These are phyloP conservation scores for Mrakia blollopis DNA, from an alignment of 768 basidiomycete species.

Conservation along the genomic window DNA sequence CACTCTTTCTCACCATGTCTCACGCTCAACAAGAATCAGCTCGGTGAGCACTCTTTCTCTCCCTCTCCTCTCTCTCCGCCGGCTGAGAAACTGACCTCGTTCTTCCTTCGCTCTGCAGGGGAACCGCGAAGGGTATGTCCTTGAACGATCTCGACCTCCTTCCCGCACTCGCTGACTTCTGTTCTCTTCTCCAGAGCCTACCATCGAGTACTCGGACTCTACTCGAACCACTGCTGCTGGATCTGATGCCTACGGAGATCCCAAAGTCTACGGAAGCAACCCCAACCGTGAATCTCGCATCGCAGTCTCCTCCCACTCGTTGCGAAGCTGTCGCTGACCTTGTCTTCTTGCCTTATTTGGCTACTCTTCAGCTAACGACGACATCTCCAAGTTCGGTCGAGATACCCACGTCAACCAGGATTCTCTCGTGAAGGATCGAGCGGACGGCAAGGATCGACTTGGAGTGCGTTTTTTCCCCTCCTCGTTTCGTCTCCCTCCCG, in stretches of 20 bases:
- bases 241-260: background rate
- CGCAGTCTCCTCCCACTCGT: background rate
- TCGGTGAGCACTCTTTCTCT: background rate
- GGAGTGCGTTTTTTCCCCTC: background rate
- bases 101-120: background rate
- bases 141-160: background rate
- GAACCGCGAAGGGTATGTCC: constrained; percentile 2
- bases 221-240: constrained; percentile 3
- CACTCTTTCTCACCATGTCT: background rate
- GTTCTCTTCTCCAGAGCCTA: background rate
- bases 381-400: constrained; percentile 6
- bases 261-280: constrained; percentile 10
- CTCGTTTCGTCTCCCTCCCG: background rate
- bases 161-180: background rate
- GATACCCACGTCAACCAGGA: constrained; percentile 12
- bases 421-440: constrained; percentile 12
- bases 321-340: background rate
- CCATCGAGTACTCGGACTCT: constrained; percentile 14
- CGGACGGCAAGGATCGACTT: constrained; percentile 14
- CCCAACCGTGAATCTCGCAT: background rate
- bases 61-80: too few species aligned
- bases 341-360: background rate
- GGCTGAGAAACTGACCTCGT: background rate
- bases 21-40: constrained; percentile 9
- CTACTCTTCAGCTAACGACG: background rate